Evolutionary conservation across 208 protist species (phyloP), one percentile per base, ranked within the genome.

Genomic region (Trypanosoma caninum): DNA sequence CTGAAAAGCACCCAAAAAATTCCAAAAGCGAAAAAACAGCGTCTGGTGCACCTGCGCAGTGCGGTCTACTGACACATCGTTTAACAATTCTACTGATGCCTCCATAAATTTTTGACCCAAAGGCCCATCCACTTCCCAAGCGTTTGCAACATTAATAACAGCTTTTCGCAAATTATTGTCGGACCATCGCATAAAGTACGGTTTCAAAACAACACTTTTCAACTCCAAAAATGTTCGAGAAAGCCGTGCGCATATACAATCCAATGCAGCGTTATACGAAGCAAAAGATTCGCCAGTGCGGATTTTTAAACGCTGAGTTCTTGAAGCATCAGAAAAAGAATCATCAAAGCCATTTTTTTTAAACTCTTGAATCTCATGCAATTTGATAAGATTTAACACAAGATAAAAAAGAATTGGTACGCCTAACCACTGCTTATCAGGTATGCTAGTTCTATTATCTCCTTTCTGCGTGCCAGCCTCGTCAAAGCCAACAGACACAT

Each of bases 391-490:
- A 44, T 71, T 76, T 16, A 76, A 72, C 25, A 75, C 74, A 28
- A 91, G 69, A 44, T 78, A 88, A 59, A 88, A 91, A 18, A 91
- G 54, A 37, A 65, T 77, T 6, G 84, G 81, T 5, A 76, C 69
- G 18, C 78, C 65, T 23, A 91, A 56, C 80, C 84, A 91, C 60
- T 85, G 71, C 47, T 59, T 33, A 14, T 52, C 33, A 22, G 35
- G 23, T 28, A 41, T 53, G 34, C 38, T 31, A 3, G 53, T 48
- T 25, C 23, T 7, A 4, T 47, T 14, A 30, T 30, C 33, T n/a
- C 31, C 40, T n/a, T 42, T 23, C 0, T 44, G 9, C 18, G 27
- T 22, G 45, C 35, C 44, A 22, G 28, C 37, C 22, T 35, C 41
- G 8, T 18, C 16, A 16, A 20, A 50, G 34, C 34, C 34, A 7